Evolutionary conservation across 2,329 filamentous ascomycete species (phyloP).

Genomic region (Colletotrichum neosansevieriae): DNA sequence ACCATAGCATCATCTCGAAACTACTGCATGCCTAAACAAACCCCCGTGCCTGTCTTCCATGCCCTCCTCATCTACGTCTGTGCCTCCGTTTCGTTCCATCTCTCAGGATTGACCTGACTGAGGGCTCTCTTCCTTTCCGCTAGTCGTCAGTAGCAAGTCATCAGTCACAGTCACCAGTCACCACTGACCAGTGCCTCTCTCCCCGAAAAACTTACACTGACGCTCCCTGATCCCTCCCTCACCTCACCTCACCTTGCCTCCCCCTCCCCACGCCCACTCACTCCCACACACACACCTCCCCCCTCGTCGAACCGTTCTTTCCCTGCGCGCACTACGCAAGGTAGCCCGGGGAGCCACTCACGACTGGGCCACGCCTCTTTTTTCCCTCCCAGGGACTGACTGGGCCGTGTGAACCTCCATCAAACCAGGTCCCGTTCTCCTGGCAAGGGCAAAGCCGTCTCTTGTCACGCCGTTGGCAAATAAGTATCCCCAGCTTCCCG

Average conservation of each 20-base stretch:
- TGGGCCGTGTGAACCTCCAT: conserved; percentile 35
- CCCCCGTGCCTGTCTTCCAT: no score
- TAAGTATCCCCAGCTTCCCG: conserved; percentile 55
- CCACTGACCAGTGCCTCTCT: no score
- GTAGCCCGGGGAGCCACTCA: conserved; percentile 27
- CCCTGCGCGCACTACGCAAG: conserved; percentile 21
- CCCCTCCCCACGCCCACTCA: conserved; percentile 10
- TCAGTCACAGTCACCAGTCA: no score
- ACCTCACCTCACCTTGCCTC: no score
- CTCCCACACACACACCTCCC: conserved; percentile 5
- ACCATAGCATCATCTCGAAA: no score
- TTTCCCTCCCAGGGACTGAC: conserved; percentile 33
- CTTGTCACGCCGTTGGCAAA: conserved; percentile 44
- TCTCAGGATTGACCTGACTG: background rate
- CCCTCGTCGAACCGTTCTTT: conserved; percentile 8
- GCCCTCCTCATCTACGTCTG: background rate
- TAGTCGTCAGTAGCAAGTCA: no score
- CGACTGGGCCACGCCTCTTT: conserved; percentile 38
- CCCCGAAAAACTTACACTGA: conserved; percentile 23
- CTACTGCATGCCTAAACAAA: no score
- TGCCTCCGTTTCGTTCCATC: background rate
- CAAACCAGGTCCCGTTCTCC: conserved; percentile 34
- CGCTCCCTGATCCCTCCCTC: conserved; percentile 9
- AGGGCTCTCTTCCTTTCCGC: no score
- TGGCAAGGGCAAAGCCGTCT: conserved; percentile 38